Evolutionary conservation across 129 eudicot genomes (phyloP).

Genomic region (Saussurea involucrata): DNA sequence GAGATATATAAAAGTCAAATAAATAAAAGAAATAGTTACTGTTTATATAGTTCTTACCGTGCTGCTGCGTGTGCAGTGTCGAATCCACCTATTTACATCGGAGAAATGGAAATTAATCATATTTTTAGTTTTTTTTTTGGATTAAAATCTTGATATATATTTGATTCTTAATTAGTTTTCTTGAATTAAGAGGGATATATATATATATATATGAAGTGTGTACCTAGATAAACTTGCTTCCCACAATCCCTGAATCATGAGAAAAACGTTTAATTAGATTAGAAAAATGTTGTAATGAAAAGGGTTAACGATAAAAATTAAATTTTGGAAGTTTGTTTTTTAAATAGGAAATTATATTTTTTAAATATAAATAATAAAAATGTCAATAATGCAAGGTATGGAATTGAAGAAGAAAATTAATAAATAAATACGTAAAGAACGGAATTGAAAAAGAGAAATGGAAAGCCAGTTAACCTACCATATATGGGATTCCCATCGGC

Average conservation of each 20-base stretch:
- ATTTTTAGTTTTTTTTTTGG: neutral
- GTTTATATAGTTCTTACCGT: conserved; percentile 43
- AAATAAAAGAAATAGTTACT: neutral
- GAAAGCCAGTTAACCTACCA: conserved; percentile 42
- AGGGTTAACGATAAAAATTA: neutral
- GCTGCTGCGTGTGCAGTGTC: conserved; percentile 97
- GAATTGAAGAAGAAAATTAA: neutral
- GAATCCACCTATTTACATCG: conserved; percentile 64
- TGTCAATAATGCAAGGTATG: conserved; percentile 2
- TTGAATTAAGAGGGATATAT: neutral
- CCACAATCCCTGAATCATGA: conserved; percentile 86
- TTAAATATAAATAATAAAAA: neutral
- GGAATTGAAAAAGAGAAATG: neutral
- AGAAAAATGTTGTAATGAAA: neutral
- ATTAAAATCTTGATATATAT: conserved; percentile 8
- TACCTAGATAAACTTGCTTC: conserved; percentile 95
- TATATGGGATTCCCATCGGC: conserved; percentile 99
- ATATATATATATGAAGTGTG: neutral
- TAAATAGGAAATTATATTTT: too few species aligned
- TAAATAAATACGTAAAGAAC: neutral
- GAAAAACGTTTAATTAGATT: neutral
- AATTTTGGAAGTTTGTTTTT: too few species aligned
- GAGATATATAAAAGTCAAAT: neutral
- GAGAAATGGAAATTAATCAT: neutral
- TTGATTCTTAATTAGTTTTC: neutral